phyloP scores from a whole-genome alignment of 306 rosid genomes.

The Cicer chorassanicum region DNA sequence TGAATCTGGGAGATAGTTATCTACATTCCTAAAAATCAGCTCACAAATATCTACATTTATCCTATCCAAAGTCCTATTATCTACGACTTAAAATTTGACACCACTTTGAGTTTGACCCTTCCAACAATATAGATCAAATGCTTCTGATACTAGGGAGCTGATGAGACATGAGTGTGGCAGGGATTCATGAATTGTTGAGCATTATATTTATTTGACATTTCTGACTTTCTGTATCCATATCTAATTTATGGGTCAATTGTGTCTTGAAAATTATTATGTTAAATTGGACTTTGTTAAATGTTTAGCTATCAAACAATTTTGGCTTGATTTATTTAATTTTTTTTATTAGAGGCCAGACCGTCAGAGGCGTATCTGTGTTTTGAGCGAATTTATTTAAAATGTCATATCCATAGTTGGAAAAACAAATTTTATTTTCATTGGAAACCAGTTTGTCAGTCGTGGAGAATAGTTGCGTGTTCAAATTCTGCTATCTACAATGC shows the following conservation, averaged over 20 bases:
- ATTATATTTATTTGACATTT: neutral
- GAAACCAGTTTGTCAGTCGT: neutral
- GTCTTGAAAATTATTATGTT: neutral
- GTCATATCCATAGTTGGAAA: neutral
- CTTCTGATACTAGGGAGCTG: conserved; percentile 1
- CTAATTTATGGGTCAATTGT: neutral
- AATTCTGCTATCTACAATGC: too few relatives aligned
- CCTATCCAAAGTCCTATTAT: conserved; percentile 1
- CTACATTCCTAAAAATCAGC: neutral
- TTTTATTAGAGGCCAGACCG: neutral
- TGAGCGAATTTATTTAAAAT: neutral
- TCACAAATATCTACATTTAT: neutral
- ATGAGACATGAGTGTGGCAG: neutral
- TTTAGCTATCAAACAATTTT: neutral
- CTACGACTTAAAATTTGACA: conserved; percentile 15
- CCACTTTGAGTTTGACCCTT: neutral
- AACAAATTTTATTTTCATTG: neutral
- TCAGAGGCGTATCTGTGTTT: neutral
- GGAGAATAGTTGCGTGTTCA: too few relatives aligned
- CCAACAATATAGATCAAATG: conserved; percentile 10
- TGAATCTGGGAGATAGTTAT: neutral
- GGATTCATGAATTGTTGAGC: neutral
- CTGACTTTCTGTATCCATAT: neutral
- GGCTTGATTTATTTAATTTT: neutral
- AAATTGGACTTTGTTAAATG: neutral